Evolutionary conservation across 352 stramenopile species (phyloP).

Genomic region (Phytophthora pini): DNA sequence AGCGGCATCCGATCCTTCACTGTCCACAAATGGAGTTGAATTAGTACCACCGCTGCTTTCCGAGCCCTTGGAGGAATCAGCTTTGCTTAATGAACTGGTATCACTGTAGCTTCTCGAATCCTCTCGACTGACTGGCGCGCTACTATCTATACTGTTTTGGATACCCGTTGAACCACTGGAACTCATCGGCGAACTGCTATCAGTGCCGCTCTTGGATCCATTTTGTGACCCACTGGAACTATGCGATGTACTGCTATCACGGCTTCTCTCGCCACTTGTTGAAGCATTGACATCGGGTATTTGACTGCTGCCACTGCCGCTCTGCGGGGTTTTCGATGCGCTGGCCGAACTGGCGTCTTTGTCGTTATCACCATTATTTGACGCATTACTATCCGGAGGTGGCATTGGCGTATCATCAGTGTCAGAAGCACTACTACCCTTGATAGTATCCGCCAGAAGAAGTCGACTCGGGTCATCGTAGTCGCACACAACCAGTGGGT

Average conservation of each 20-base stretch:
- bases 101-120: not conserved
- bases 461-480: constrained; percentile 10
- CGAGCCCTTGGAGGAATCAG: too few species aligned
- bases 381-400: not conserved
- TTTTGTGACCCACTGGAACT: too few species aligned
- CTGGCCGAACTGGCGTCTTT: not conserved
- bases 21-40: too few species aligned
- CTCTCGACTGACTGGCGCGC: not conserved
- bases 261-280: too few species aligned
- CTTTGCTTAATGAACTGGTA: not conserved
- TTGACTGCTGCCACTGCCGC: not conserved
- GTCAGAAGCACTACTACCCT: not conserved
- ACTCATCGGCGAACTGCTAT: not conserved
- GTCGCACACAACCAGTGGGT: constrained; percentile 66
- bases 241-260: too few species aligned
- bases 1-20: not conserved
- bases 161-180: not conserved
- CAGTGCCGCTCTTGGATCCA: too few species aligned
- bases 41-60: too few species aligned
- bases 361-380: not conserved
- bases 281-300: too few species aligned
- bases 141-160: not conserved
- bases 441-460: not conserved
- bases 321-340: not conserved
- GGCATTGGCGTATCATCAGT: not conserved